Percentiles rank a stretch among this genome's conserved stretches.
phyloP scores from a whole-genome alignment of 768 basidiomycete species.

The Collybia mongolica region DNA sequence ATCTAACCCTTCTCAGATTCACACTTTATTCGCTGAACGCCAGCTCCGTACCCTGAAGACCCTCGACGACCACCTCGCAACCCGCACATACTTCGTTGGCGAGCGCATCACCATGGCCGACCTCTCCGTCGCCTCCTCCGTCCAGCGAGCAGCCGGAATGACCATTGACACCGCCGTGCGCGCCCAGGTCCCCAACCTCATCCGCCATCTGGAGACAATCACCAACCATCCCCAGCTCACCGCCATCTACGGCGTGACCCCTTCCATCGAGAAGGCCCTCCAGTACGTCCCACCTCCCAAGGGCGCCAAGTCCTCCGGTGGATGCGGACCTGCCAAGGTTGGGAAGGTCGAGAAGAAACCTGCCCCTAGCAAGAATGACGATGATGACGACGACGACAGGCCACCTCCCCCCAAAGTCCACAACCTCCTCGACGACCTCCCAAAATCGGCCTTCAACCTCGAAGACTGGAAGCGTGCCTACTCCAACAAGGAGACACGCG shows the following conservation, averaged over 20 bases:
- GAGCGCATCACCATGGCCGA: conserved; percentile 96
- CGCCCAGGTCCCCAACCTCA: conserved; percentile 65
- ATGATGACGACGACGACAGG: conserved; percentile 75
- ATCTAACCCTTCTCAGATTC: conserved; percentile 40
- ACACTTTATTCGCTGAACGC: conserved; percentile 51
- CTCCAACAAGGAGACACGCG: conserved; percentile 97
- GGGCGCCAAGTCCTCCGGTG: conserved; percentile 51
- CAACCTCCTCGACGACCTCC: conserved; percentile 92
- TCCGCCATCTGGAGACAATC: conserved; percentile 87
- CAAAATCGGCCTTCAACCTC: conserved; percentile 84
- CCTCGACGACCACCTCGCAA: conserved; percentile 70
- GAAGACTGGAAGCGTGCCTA: conserved; percentile 98
- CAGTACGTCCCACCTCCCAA: conserved; percentile 76
- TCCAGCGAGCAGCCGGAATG: conserved; percentile 51
- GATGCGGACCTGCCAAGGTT: conserved; percentile 45
- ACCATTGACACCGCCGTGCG: conserved; percentile 69
- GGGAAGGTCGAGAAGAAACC: conserved; percentile 61
- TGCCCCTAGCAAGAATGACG: conserved; percentile 64
- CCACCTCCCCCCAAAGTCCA: conserved; percentile 86
- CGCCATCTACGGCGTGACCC: conserved; percentile 56
- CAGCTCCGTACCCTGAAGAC: conserved; percentile 59
- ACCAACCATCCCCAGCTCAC: conserved; percentile 78
- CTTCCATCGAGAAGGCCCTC: conserved; percentile 66
- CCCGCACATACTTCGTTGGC: conserved; percentile 86
- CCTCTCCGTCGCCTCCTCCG: conserved; percentile 58